Evolutionary conservation across 2,329 filamentous ascomycete species (phyloP), one percentile per base, ranked within the genome.

Genomic region (Calycina herbarum): DNA sequence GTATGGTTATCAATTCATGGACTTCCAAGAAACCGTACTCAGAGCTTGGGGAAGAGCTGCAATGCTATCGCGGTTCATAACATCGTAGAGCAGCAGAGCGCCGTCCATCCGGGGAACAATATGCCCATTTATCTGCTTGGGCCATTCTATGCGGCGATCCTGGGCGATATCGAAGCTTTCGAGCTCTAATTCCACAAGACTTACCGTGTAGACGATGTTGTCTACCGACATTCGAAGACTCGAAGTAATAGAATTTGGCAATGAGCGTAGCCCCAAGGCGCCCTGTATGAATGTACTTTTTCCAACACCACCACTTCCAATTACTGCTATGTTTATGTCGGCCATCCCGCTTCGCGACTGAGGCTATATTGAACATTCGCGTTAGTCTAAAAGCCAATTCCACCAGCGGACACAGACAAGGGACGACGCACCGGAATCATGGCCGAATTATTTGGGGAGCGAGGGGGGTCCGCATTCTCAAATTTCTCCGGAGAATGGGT

Each of bases 81-180:
- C 90, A 83, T 97, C 92, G 82, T 97, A 97, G 59, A 98, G 81
- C 66, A 94, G 86, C 72, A 97, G 80, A 57, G 91, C 93, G 24
- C 91, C 94, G 74, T 98, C 92, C 73, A 97, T 85, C 51, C 84
- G 85, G 60, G 93, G 92, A 66, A 92, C 83, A 67, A 89, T 85
- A 69, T 88, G 83, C 66, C 92, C 91, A 74, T 89, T 85, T 71
- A 89, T 85, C 73, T 89, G 85, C 71, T 86, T 87, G 13, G 87
- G 87, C 87, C 87, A 89, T 75, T 86, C 83, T 67, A 90, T 86
- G 64, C 84, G 83, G 67, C 84, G 82, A 64, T 81, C 78, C 29
- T 85, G 82, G 68, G 83, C 82, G 68, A 89, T 79, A 73, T 89
- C 86, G 73, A 90, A 88, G 69, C 83, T 84, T 72, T 89, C 86